Base-by-base conservation (phyloP, 2,329 filamentous ascomycete genomes). In the Tolypocladium amazonense region DNA sequence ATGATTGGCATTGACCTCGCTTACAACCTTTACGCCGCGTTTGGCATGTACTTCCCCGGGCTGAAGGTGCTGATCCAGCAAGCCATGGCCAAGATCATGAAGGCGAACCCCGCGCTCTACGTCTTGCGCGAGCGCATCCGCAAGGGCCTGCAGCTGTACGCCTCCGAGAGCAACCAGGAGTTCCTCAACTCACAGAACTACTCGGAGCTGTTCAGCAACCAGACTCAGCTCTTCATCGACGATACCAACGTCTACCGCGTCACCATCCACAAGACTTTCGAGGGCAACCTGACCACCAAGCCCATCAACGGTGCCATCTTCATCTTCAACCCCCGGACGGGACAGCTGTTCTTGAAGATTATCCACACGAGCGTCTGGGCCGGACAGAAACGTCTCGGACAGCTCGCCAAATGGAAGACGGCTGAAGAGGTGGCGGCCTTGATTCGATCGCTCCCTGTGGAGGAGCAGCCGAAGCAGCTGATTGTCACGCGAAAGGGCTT, bases 71-170 rank as follows among this genome's bases (percentile, higher is more conserved):
- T 99, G 30, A 81, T 99, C 33, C 95, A 99, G 75, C 93, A 97
- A 73, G 94, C 95, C 7, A 99, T 99, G 95, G 92, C 92, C 56
- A 99, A 99, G 86, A 86, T 99, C 72, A 99, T 99, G 94, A 99
- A 99, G 77, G 93, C 94, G 43, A 99, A 99, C 70, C 94, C 94
- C 20, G 94, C 94, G 3, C 77, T 99, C 38, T 99, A 97, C 72
- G 94, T 99, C 57, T 79, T 99, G 61, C 89, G 94, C 61, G 94
- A 99, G 78, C 94, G 94, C 83, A 99, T 99, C 64, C 86, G 95
- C 65, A 99, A 99, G 81, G 94, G 94, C 81, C 84, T 99, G 61
- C 94, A 99, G 77, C 81, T 99, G 18, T 99, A 99, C 70, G 94
- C 94, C 3, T 97, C 93, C 0, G 95, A 99, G 78, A 97, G 91